phyloP scores from a whole-genome alignment of 495 filamentous ascomycete species.

The Hyaloscypha variabilis region DNA sequence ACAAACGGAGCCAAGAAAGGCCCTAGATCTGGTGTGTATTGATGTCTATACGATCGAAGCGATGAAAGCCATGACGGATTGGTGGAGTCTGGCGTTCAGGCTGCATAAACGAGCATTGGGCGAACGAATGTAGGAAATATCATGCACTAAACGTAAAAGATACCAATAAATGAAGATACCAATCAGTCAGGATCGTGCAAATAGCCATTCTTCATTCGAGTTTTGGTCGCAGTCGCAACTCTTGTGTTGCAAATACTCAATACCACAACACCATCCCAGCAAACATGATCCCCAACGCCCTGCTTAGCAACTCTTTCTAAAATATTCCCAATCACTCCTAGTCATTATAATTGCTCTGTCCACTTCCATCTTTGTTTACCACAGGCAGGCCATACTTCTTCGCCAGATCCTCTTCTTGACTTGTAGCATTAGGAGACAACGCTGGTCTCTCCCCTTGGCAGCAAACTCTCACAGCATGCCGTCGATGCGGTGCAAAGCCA shows the following conservation, averaged over 20 bases:
- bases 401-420: slow-evolving; percentile 60
- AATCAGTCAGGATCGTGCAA: background rate
- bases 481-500: slow-evolving; percentile 62
- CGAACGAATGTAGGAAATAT: background rate
- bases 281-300: background rate
- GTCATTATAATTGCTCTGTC: slow-evolving; percentile 67
- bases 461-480: slow-evolving; percentile 65
- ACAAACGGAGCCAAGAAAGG: slow-evolving; percentile 16
- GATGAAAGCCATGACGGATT: background rate
- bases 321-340: slow-evolving; percentile 29
- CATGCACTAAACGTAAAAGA: slow-evolving; percentile 8
- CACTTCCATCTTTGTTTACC: slow-evolving; percentile 63
- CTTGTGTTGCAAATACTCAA: no score
- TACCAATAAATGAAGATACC: slow-evolving; percentile 8
- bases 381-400: slow-evolving; percentile 50
- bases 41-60: slow-evolving; percentile 13
- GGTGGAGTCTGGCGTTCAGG: background rate
- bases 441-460: slow-evolving; percentile 59
- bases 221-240: no score
- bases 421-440: slow-evolving; percentile 53
- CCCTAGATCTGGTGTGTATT: slow-evolving; percentile 31
- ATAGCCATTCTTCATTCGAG: background rate
- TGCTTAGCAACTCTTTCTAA: background rate
- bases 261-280: no score
- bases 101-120: background rate